These are phyloP conservation scores for Leishmania amazonensis DNA, from an alignment of 208 protist species.

Conservation along the genomic window DNA sequence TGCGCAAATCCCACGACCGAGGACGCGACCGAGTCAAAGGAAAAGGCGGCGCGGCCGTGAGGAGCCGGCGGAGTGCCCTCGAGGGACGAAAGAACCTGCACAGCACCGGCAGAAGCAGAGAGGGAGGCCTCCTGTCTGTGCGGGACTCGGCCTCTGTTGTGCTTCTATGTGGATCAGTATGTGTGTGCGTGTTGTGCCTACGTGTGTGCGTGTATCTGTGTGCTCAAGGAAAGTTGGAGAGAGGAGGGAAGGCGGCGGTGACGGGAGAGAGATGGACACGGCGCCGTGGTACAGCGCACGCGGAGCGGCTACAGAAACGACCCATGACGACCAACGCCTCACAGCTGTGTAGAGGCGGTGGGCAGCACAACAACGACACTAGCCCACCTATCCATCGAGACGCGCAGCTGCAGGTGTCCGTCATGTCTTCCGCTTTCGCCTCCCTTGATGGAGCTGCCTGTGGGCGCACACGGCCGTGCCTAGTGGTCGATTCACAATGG, in stretches of 20 bases:
- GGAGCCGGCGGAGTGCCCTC: too few species aligned
- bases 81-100: background rate
- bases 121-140: background rate
- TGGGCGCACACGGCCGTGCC: background rate
- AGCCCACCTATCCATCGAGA: background rate
- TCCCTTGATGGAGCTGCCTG: background rate
- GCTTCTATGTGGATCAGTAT: background rate
- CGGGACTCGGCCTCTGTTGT: background rate
- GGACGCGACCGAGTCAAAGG: background rate
- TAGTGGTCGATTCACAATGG: background rate
- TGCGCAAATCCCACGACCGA: background rate
- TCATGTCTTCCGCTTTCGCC: background rate
- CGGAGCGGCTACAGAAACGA: too few species aligned
- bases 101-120: background rate
- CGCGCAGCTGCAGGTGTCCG: background rate
- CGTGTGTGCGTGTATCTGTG: background rate
- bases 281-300: background rate
- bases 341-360: background rate
- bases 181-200: background rate
- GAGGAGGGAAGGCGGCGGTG: background rate
- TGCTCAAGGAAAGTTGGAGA: background rate
- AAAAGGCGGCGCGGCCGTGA: background rate
- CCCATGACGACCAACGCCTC: too few species aligned
- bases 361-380: background rate
- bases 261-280: background rate